Percentiles rank a stretch among this genome's conserved stretches.
phyloP scores from a whole-genome alignment of 495 filamentous ascomycete genomes.

The Pseudotulostoma volvatum region DNA sequence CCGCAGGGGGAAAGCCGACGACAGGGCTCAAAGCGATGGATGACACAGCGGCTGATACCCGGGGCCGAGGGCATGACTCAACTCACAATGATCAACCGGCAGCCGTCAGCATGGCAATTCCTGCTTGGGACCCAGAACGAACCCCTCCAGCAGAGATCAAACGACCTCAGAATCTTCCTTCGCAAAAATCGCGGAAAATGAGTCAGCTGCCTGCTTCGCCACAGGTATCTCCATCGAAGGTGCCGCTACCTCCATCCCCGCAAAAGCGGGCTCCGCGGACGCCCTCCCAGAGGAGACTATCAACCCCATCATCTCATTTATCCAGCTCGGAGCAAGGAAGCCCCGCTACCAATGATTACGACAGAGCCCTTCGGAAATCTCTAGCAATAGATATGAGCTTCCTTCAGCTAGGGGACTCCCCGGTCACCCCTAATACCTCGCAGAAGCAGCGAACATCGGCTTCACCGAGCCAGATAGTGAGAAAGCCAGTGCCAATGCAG shows the following conservation, averaged over 20 bases:
- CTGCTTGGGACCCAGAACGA: background rate
- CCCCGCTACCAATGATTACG: conserved; percentile 37
- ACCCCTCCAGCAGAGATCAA: conserved; percentile 9
- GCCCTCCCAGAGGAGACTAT: conserved; percentile 18
- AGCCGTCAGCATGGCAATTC: background rate
- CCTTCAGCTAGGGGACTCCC: conserved; percentile 19
- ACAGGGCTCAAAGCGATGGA: conserved; percentile 50
- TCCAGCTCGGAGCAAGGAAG: conserved; percentile 20
- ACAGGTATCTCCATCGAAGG: conserved; percentile 41
- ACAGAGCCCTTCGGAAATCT: conserved; percentile 41
- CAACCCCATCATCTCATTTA: conserved; percentile 27
- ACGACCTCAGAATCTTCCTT: conserved; percentile 9
- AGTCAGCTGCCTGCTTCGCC: conserved; percentile 9
- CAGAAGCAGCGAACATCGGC: conserved; percentile 6
- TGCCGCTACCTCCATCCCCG: conserved; percentile 39
- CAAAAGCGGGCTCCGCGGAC: conserved; percentile 27
- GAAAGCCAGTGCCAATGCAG: conserved; percentile 6
- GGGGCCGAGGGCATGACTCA: conserved; percentile 23
- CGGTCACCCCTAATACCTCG: conserved; percentile 7
- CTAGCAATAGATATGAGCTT: conserved; percentile 42
- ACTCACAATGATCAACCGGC: conserved; percentile 1
- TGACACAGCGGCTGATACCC: conserved; percentile 52
- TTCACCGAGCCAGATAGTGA: conserved; percentile 16
- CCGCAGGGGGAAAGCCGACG: conserved; percentile 39
- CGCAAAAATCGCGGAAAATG: conserved; percentile 6